These are phyloP conservation scores for Ascochyta lentis DNA, from an alignment of 2,329 filamentous ascomycete species.

Conservation along the genomic window DNA sequence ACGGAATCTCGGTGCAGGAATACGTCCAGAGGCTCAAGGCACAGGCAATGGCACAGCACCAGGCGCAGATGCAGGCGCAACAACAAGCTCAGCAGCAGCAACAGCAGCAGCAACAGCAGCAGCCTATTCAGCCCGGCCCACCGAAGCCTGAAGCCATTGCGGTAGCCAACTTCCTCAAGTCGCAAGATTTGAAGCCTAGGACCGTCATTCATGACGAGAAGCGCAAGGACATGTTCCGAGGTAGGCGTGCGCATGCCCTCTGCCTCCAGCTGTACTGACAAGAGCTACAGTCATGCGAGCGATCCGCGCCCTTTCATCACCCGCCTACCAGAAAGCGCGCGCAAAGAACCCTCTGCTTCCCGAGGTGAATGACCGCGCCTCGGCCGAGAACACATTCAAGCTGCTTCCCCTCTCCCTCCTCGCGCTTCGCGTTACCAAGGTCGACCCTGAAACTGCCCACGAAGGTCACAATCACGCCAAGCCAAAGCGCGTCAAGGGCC, in stretches of 20 bases:
- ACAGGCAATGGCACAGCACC: slow-evolving; percentile 64
- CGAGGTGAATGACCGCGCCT: slow-evolving; percentile 83
- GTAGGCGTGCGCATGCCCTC: slow-evolving; percentile 54
- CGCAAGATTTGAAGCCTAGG: slow-evolving; percentile 84
- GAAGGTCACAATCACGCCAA: slow-evolving; percentile 60
- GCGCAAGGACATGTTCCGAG: slow-evolving; percentile 97
- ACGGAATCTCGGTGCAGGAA: slow-evolving; percentile 83
- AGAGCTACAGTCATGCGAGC: slow-evolving; percentile 82
- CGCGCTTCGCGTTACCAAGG: slow-evolving; percentile 85
- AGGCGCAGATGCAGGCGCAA: slow-evolving; percentile 48
- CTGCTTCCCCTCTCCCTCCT: slow-evolving; percentile 93
- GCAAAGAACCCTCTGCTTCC: slow-evolving; percentile 90
- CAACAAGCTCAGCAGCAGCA: slow-evolving; percentile 46
- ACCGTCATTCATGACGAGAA: slow-evolving; percentile 95
- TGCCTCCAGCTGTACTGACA: neutral
- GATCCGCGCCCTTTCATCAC: slow-evolving; percentile 85
- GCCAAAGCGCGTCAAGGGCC: slow-evolving; percentile 88
- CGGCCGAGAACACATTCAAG: slow-evolving; percentile 93
- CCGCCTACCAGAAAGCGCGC: slow-evolving; percentile 85
- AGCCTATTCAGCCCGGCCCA: slow-evolving; percentile 75
- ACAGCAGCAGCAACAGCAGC: slow-evolving; percentile 52
- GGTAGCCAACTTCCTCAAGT: slow-evolving; percentile 83
- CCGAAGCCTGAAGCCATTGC: slow-evolving; percentile 89
- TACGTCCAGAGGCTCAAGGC: slow-evolving; percentile 69
- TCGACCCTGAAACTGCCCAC: slow-evolving; percentile 74